A percentile compares a stretch with the other conserved stretches of the same genome.
Conservation (phyloP, 1,284 basidiomycete genomes). For the Sporisorium exsertum region DNA sequence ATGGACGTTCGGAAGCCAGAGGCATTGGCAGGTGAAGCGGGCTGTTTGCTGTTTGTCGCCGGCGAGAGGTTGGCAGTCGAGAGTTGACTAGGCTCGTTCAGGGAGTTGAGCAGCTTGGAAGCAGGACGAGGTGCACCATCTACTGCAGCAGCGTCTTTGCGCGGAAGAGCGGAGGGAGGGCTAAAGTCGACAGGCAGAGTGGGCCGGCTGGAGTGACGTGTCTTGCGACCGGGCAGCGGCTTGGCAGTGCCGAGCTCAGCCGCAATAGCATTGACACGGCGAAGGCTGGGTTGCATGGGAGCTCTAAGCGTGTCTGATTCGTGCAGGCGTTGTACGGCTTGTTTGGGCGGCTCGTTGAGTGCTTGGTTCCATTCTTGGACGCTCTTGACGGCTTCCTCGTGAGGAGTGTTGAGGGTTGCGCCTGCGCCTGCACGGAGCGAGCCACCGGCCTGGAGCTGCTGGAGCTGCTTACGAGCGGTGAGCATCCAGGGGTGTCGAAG, state of each 20-base stretch:
- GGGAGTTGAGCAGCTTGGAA: slow-evolving; percentile 12
- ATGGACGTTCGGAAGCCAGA: slow-evolving; percentile 37
- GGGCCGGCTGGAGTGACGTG: slow-evolving; percentile 25
- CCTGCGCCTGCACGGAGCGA: slow-evolving; percentile 71
- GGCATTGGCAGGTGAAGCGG: slow-evolving; percentile 22
- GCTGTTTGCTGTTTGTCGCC: slow-evolving; percentile 15
- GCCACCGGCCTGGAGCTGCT: slow-evolving; percentile 68
- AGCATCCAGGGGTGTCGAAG: slow-evolving; percentile 96
- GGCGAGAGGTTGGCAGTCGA: not conserved
- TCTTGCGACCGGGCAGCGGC: slow-evolving; percentile 29
- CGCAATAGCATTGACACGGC: slow-evolving; percentile 44
- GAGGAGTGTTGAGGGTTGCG: slow-evolving; percentile 68
- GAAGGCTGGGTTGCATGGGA: slow-evolving; percentile 41
- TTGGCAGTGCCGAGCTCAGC: slow-evolving; percentile 46
- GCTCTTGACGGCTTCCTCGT: slow-evolving; percentile 90
- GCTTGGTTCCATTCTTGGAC: slow-evolving; percentile 99
- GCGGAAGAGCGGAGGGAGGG: slow-evolving; percentile 20
- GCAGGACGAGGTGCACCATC: slow-evolving; percentile 4
- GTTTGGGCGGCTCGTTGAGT: slow-evolving; percentile 78
- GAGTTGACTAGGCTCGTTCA: not conserved
- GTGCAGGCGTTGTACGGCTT: slow-evolving; percentile 19
- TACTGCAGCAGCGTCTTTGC: slow-evolving; percentile 1
- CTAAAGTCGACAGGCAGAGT: slow-evolving; percentile 50
- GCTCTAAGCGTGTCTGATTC: slow-evolving; percentile 42
- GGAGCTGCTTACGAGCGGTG: slow-evolving; percentile 81